phyloP scores from a whole-genome alignment of 495 filamentous ascomycete genomes.

The Rostrohypoxylon terebratum region DNA sequence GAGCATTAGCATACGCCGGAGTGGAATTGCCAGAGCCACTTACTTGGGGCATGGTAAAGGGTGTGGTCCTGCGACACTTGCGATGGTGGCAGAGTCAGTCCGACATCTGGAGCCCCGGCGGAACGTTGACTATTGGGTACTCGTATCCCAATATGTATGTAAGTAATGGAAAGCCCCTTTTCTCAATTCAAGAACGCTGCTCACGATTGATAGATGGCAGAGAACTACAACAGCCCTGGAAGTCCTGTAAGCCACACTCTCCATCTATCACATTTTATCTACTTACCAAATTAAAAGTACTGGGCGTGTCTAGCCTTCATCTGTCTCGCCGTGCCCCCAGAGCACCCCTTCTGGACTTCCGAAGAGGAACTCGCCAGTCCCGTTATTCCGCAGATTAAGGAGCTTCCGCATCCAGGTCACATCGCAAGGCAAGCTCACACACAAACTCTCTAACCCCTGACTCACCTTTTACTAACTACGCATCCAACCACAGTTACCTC shows the following conservation, averaged over 20 bases:
- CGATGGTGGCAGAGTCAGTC: slow-evolving; percentile 81
- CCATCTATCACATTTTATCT: not conserved
- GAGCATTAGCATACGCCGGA: slow-evolving; percentile 77
- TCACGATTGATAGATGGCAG: slow-evolving; percentile 60
- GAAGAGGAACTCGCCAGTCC: slow-evolving; percentile 70
- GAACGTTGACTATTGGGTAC: slow-evolving; percentile 81
- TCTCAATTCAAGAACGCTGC: not conserved
- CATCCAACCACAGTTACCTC: slow-evolving; percentile 53
- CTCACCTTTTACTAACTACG: not conserved
- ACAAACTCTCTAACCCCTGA: not conserved
- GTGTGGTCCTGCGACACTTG: slow-evolving; percentile 76
- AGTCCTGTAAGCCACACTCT: slow-evolving; percentile 53
- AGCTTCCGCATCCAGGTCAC: slow-evolving; percentile 74
- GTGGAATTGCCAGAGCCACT: slow-evolving; percentile 76
- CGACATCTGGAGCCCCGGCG: slow-evolving; percentile 78
- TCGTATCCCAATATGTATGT: slow-evolving; percentile 83
- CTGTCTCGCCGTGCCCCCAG: slow-evolving; percentile 71
- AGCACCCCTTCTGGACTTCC: slow-evolving; percentile 80
- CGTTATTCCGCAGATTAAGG: slow-evolving; percentile 64
- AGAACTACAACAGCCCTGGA: slow-evolving; percentile 84
- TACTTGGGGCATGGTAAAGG: slow-evolving; percentile 82
- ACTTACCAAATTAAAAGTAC: slow-evolving; percentile 60
- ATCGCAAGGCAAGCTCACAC: slow-evolving; percentile 65
- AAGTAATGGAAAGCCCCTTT: slow-evolving; percentile 46
- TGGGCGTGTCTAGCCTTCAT: slow-evolving; percentile 85